Conservation (phyloP, 768 basidiomycete species). For the Lactarius sp. region DNA sequence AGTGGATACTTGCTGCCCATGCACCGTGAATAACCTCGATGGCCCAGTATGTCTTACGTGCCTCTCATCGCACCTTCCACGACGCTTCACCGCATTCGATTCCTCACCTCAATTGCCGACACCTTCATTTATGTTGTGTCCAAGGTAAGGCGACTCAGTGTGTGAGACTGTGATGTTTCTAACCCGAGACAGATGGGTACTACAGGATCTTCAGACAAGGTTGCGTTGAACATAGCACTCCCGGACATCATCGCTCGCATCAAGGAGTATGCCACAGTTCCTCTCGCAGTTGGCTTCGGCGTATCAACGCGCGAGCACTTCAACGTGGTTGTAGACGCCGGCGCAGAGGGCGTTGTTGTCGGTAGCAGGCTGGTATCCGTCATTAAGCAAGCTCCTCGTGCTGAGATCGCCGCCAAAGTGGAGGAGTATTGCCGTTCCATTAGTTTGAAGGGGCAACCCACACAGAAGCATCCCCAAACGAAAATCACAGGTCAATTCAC, state of each 20-base stretch:
- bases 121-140: slow-evolving; percentile 99
- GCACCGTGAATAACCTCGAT: slow-evolving; percentile 8
- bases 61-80: slow-evolving; percentile 96
- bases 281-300: slow-evolving; percentile 95
- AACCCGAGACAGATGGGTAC: slow-evolving; percentile 79
- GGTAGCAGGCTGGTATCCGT: slow-evolving; percentile 81
- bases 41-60: slow-evolving; percentile 80
- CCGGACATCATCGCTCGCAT: slow-evolving; percentile 83
- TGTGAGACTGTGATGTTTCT: not conserved
- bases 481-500: slow-evolving; percentile 34
- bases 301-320: slow-evolving; percentile 89
- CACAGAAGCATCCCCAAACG: slow-evolving; percentile 15
- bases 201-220: slow-evolving; percentile 81
- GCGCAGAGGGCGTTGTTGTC: slow-evolving; percentile 94
- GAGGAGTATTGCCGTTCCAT: slow-evolving; percentile 74
- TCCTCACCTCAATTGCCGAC: slow-evolving; percentile 90
- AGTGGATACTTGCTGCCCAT: slow-evolving; percentile 31
- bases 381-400: slow-evolving; percentile 60
- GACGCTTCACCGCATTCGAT: slow-evolving; percentile 78
- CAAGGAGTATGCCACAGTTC: slow-evolving; percentile 68
- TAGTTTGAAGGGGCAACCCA: slow-evolving; percentile 40
- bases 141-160: slow-evolving; percentile 49
- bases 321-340: slow-evolving; percentile 74
- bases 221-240: slow-evolving; percentile 66
- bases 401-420: slow-evolving; percentile 48